These are phyloP conservation scores for Dactylellina drechsleri DNA, from an alignment of 2,329 filamentous ascomycete species.

Conservation along the genomic window DNA sequence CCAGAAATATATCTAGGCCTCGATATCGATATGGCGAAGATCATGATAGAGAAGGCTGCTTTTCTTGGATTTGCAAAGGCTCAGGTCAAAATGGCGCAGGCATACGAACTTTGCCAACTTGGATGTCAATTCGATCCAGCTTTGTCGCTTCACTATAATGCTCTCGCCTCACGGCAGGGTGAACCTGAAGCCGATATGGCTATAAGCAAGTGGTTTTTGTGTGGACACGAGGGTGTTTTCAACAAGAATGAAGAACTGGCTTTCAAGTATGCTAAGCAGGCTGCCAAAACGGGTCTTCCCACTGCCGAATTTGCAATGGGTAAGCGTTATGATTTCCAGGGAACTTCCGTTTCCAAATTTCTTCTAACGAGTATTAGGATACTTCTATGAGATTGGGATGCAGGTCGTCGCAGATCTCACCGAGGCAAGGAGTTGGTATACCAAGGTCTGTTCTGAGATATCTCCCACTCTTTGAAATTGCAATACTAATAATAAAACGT, in stretches of 20 bases:
- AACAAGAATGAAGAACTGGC: constrained; percentile 95
- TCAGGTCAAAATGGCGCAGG: constrained; percentile 95
- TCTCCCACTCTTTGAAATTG: neutral
- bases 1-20: constrained; percentile 76
- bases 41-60: constrained; percentile 95
- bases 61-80: constrained; percentile 83
- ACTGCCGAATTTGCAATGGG: constrained; percentile 95
- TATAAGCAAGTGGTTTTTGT: constrained; percentile 98
- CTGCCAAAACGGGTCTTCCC: constrained; percentile 80
- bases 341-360: neutral
- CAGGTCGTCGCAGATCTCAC: constrained; percentile 83
- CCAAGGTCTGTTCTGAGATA: constrained; percentile 55
- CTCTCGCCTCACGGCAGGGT: constrained; percentile 85
- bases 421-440: constrained; percentile 89
- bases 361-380: constrained; percentile 65
- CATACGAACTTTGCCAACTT: constrained; percentile 92
- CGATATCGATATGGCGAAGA: constrained; percentile 77
- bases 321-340: constrained; percentile 17
- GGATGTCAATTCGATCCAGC: constrained; percentile 95
- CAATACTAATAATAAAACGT: constrained; percentile 60
- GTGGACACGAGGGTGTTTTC: constrained; percentile 90
- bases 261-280: constrained; percentile 88
- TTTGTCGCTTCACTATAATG: constrained; percentile 93
- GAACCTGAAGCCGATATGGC: constrained; percentile 94
- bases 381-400: constrained; percentile 97